A percentile compares a stretch with the other conserved stretches of the same genome.
Conservation (phyloP, 176 grass and related monocot species). For the Pontederia crassipes region DNA sequence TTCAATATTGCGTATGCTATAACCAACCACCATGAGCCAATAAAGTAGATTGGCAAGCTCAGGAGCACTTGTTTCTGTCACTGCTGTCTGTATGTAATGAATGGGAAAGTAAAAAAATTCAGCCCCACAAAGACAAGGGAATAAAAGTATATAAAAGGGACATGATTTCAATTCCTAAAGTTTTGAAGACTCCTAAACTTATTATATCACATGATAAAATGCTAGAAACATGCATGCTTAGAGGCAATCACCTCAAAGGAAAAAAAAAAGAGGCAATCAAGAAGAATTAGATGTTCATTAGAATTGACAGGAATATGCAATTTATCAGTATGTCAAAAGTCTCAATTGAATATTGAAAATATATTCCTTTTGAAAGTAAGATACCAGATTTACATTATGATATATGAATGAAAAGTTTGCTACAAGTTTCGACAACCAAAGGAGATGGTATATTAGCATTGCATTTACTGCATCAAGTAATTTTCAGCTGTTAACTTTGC, state of each 20-base stretch:
- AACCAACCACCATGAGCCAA: slow-evolving; percentile 91
- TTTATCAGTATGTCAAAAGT: not conserved
- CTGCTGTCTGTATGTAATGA: slow-evolving; percentile 36
- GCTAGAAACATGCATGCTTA: too few species aligned
- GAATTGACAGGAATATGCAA: too few species aligned
- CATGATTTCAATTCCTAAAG: not conserved
- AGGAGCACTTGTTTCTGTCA: slow-evolving; percentile 55
- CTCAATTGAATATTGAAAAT: not conserved
- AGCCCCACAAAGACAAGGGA: not conserved
- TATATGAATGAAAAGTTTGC: not conserved
- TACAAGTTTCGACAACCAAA: too few species aligned
- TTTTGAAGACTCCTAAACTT: not conserved
- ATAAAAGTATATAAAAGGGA: not conserved
- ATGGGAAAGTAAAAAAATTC: not conserved
- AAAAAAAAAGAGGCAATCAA: too few species aligned
- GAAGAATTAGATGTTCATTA: too few species aligned
- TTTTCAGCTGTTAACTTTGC: too few species aligned
- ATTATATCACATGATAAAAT: not conserved
- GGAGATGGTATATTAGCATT: too few species aligned
- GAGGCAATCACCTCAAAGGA: too few species aligned
- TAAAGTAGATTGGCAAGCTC: slow-evolving; percentile 75
- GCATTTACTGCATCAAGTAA: too few species aligned
- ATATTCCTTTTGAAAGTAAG: not conserved
- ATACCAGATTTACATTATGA: not conserved
- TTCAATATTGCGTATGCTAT: slow-evolving; percentile 88